phyloP scores from a whole-genome alignment of 2,329 filamentous ascomycete species.

The Blumeria graminis region DNA sequence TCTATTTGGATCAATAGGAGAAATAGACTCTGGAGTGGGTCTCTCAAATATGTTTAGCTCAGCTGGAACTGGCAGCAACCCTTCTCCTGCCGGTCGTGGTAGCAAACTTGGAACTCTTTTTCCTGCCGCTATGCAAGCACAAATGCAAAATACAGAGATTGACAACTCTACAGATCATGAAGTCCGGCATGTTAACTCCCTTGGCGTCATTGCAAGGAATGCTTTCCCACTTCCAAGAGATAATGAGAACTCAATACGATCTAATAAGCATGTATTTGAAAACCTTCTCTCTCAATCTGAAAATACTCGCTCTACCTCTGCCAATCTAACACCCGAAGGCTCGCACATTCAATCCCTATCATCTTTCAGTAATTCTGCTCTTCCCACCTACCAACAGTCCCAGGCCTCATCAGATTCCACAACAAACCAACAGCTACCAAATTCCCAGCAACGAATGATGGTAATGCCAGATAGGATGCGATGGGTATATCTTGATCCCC shows the following conservation, averaged over 20 bases:
- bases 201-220: constrained; percentile 42
- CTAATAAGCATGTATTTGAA: constrained; percentile 29
- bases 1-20: constrained; percentile 52
- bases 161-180: constrained; percentile 34
- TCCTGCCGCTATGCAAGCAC: constrained; percentile 69
- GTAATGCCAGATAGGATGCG: constrained; percentile 98
- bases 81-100: constrained; percentile 45
- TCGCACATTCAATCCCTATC: constrained; percentile 9
- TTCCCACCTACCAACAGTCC: constrained; percentile 13
- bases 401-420: constrained; percentile 22
- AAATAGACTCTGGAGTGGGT: constrained; percentile 52
- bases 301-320: constrained; percentile 7
- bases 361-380: constrained; percentile 11
- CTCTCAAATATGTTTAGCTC: constrained; percentile 47
- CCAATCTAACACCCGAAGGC: constrained; percentile 11
- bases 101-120: constrained; percentile 79
- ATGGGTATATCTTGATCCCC: constrained; percentile 93
- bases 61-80: constrained; percentile 24
- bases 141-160: constrained; percentile 56
- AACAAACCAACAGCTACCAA: constrained; percentile 37
- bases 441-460: constrained; percentile 61
- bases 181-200: constrained; percentile 33
- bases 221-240: constrained; percentile 31
- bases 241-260: constrained; percentile 32
- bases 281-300: constrained; percentile 17